Evolutionary conservation across 192 early-diverging fungal species (phyloP), one percentile per base, ranked within the genome.

Genomic region (Pecoramyces ruminantium): DNA sequence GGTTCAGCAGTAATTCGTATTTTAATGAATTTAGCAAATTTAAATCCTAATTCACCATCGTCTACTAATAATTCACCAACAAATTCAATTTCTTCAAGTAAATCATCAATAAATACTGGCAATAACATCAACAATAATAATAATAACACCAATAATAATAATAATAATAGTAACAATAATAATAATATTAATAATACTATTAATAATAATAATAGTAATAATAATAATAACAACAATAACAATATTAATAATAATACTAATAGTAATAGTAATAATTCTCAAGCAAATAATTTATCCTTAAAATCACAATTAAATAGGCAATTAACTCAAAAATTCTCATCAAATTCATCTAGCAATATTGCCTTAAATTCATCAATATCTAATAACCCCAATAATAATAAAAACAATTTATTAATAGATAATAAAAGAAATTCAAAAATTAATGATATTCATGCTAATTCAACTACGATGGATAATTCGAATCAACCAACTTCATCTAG

Each of bases 61-160:
- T 80, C 80, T 11, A 13, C 80, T 25, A 67, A n/a, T 67, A 67
- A 2, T 67, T 80, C 80, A 29, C 78, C 80, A 3, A 38, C 80
- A 8, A 77, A 40, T 40, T 30, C 29, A 4, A 21, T 78, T 4
- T 11, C 77, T 0, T 38, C 87, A 87, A 25, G 88, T 88, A 4
- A 81, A 89, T 12, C 42, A 81, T 86, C 90, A 0, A 84, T 84
- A 38, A 87, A 89, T 40, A 40, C 82, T 16, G 84, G 85, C 14
- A 13, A 86, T 0, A 82, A 77, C 28, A 83, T 80, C 30, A 81
- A 79, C 11, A 34, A 34, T 34, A 34, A 34, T 39, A 39, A 15
- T 39, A 39, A 6, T 39, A 39, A 39, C 13, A 6, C 6, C 11
- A 34, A 34, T 34, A 34, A 34, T 34, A 34, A 34, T 34, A 34